A percentile compares a stretch with the other conserved stretches of the same genome.
These are phyloP conservation scores for Esteya vermicola DNA, from an alignment of 2,329 filamentous ascomycete species.

Conservation along the genomic window DNA sequence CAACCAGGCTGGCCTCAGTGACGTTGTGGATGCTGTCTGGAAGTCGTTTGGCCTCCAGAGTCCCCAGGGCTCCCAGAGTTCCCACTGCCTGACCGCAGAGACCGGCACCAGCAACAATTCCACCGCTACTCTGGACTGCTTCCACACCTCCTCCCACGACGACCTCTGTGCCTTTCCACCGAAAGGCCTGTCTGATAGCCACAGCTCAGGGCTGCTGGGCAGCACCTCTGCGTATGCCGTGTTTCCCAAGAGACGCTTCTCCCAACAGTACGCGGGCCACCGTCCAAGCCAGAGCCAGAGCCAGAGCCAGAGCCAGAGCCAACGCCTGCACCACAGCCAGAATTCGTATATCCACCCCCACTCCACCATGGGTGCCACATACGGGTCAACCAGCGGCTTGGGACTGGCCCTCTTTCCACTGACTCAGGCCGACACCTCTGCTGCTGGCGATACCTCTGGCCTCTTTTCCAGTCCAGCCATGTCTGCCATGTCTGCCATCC, in stretches of 20 bases:
- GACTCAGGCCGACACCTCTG: too few relatives aligned
- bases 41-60: conserved; percentile 8
- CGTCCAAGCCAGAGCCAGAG: not conserved
- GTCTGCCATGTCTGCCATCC: too few relatives aligned
- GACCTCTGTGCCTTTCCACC: conserved; percentile 10
- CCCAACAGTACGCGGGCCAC: not conserved
- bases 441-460: not conserved
- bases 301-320: not conserved
- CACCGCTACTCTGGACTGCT: conserved; percentile 4
- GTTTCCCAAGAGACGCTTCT: conserved; percentile 9
- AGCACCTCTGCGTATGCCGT: conserved; percentile 6
- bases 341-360: too few relatives aligned
- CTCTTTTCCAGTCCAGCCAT: not conserved
- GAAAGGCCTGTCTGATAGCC: conserved; percentile 6
- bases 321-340: not conserved
- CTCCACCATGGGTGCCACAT: too few relatives aligned
- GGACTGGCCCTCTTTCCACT: not conserved
- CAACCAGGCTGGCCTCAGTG: conserved; percentile 1
- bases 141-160: conserved; percentile 10
- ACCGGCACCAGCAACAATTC: too few relatives aligned
- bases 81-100: conserved; percentile 7
- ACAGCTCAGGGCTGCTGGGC: too few relatives aligned
- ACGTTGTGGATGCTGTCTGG: conserved; percentile 8
- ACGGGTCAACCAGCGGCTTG: not conserved
- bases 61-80: conserved; percentile 8